Percentiles rank a stretch among this genome's conserved stretches.
Conservation (phyloP, 257 asterid genomes). For the Plantago elongata region DNA sequence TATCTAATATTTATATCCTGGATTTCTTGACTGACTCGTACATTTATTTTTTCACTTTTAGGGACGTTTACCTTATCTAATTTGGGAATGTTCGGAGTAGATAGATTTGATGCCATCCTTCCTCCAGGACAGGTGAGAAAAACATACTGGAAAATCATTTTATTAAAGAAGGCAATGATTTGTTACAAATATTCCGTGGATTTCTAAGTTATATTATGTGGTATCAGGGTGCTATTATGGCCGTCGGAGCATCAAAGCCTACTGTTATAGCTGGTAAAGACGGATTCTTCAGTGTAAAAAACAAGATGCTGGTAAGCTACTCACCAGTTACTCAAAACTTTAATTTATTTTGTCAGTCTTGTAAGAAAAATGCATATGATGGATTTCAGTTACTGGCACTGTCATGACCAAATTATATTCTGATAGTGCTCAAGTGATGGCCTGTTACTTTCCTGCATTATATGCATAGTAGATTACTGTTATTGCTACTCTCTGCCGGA, state of each 20-base stretch:
- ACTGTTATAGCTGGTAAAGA: constrained; percentile 56
- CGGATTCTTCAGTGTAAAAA: constrained; percentile 68
- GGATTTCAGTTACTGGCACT: background rate
- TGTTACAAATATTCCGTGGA: background rate
- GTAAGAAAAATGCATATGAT: background rate
- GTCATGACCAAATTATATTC: background rate
- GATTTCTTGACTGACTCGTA: background rate
- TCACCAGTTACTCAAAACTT: too few species aligned
- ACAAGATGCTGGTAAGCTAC: constrained; percentile 73
- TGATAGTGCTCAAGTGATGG: background rate
- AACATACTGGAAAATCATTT: background rate
- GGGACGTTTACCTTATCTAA: constrained; percentile 89
- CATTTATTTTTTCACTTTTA: constrained; percentile 18
- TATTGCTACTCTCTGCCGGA: background rate
- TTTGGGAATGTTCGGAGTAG: constrained; percentile 96
- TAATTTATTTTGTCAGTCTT: background rate
- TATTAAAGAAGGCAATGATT: background rate
- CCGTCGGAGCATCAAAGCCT: constrained; percentile 92
- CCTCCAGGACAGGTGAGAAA: constrained; percentile 86
- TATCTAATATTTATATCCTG: background rate
- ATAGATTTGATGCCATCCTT: constrained; percentile 89
- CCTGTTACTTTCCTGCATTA: background rate
- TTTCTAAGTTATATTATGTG: constrained; percentile 15
- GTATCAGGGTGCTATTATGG: constrained; percentile 91
- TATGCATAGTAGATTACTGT: background rate